Evolutionary conservation across 441 rosid species (phyloP), one percentile per base, ranked within the genome.

Genomic region (Populus tomentosa): DNA sequence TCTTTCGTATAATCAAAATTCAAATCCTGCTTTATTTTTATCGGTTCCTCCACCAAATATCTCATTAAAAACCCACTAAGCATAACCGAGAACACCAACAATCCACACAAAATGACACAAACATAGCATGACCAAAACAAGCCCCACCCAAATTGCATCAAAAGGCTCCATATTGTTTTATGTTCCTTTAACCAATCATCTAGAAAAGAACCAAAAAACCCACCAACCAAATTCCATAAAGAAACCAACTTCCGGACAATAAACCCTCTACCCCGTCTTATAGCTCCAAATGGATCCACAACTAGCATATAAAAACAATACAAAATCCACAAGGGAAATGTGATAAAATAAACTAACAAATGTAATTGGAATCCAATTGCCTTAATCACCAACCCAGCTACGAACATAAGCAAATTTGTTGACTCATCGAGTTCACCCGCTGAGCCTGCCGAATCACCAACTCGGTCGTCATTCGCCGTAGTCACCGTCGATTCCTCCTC

Each of bases 311-410:
- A 85, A 23, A 80, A 81, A 75, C 42, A 53, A 67, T 83, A 83
- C n/a, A 88, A 67, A 18, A 82, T 75, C 79, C 82, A 87, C 33
- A 88, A 5, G 16, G 99, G 95, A 69, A 83, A 82, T 5, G 79
- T 85, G 40, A 95, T 1, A 40, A 89, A 83, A 77, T 80, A 79
- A 67, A 90, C 36, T 42, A 92, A 59, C 74, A 92, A 80, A 86
- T 76, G 84, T 63, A 93, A 38, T 79, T 95, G 95, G 80, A 93
- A 88, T 40, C 84, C 87, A 73, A 91, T 79, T 56, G 92, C 93
- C 86, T 86, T 89, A 38, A 90, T 85, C 79, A 93, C 72, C 77
- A 93, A 67, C 4, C 77, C 89, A 77, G 81, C 91, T 69, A 87
- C n/a, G 56, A 78, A 80, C 66, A 82, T 79, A 63, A 90, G 86